phyloP scores from a whole-genome alignment of 495 filamentous ascomycete species.

The Thozetella sp. region DNA sequence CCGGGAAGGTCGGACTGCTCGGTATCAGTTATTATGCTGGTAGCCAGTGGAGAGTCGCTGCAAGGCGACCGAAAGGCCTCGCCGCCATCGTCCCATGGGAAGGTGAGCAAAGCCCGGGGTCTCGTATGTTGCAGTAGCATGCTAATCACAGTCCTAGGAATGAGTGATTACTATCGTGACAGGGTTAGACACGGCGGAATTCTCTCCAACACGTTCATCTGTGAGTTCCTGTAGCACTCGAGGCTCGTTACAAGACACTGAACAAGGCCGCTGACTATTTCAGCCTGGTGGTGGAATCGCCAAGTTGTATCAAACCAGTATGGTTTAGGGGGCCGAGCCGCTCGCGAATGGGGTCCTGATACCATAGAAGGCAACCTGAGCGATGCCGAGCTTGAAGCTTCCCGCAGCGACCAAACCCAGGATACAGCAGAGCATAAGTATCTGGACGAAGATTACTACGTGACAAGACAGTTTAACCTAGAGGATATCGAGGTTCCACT shows the following conservation, averaged over 20 bases:
- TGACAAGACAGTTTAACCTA: constrained; percentile 58
- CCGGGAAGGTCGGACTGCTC: constrained; percentile 62
- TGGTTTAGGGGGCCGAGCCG: constrained; percentile 33
- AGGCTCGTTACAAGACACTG: too few species aligned
- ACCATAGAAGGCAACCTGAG: constrained; percentile 58
- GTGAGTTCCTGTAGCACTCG: too few species aligned
- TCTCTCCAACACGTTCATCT: constrained; percentile 63
- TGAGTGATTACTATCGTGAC: constrained; percentile 68
- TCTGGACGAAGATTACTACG: constrained; percentile 62
- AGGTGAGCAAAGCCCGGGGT: too few species aligned
- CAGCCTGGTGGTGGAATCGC: constrained; percentile 64
- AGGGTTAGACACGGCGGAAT: constrained; percentile 68
- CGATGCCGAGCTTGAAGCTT: constrained; percentile 47
- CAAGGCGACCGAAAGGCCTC: constrained; percentile 59
- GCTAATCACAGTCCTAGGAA: too few species aligned
- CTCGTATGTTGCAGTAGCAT: too few species aligned
- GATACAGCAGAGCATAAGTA: constrained; percentile 57
- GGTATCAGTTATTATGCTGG: constrained; percentile 69
- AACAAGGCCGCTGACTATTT: too few species aligned
- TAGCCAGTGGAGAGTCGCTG: constrained; percentile 64
- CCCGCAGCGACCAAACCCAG: constrained; percentile 59
- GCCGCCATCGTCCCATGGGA: constrained; percentile 67
- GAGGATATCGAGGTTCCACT: constrained; percentile 63
- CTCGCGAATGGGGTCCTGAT: constrained; percentile 40
- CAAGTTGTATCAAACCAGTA: constrained; percentile 68